phyloP scores from a whole-genome alignment of 2,329 filamentous ascomycete species.

The Trichoderma citrinoviride region DNA sequence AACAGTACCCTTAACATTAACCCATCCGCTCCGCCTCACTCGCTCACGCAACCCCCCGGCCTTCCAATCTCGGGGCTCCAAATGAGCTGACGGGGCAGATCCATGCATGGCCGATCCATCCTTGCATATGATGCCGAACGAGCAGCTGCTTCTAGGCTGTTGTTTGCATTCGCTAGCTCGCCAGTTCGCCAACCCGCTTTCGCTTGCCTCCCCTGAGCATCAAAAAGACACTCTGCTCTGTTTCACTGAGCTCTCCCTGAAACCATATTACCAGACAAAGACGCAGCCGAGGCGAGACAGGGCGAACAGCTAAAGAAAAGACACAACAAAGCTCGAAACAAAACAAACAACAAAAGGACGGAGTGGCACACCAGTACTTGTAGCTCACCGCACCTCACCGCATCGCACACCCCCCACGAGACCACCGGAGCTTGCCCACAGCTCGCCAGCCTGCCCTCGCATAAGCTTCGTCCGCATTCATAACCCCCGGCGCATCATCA shows the following conservation, averaged over 20 bases:
- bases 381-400: neutral
- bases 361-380: neutral
- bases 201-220: conserved; percentile 18
- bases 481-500: neutral
- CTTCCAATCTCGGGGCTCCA: conserved; percentile 16
- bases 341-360: neutral
- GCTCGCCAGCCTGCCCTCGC: too few species aligned
- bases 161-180: conserved; percentile 14
- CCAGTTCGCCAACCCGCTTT: conserved; percentile 17
- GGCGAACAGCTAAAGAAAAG: neutral
- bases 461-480: neutral
- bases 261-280: conserved; percentile 1
- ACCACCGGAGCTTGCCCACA: neutral
- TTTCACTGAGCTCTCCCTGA: conserved; percentile 15
- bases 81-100: conserved; percentile 22
- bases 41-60: conserved; percentile 3
- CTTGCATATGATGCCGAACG: conserved; percentile 21
- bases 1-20: conserved; percentile 1
- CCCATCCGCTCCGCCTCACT: conserved; percentile 10
- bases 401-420: neutral
- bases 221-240: conserved; percentile 3
- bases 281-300: conserved; percentile 1
- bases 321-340: conserved; percentile 13
- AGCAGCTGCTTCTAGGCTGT: conserved; percentile 4
- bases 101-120: conserved; percentile 19